phyloP scores from a whole-genome alignment of 2,329 filamentous ascomycete genomes.

The Sclerotiophoma versabilis region DNA sequence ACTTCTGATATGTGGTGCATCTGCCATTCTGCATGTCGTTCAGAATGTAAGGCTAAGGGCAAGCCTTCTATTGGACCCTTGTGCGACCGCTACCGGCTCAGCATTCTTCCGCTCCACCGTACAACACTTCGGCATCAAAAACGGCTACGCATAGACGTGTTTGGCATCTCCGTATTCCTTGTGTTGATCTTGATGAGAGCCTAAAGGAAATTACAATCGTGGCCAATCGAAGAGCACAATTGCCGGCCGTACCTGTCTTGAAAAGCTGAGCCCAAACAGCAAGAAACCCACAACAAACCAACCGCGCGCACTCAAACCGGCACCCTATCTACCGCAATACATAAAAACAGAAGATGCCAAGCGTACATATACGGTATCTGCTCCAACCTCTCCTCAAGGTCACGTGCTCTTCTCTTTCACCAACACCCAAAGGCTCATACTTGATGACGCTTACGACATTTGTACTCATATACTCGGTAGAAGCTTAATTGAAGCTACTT shows the following conservation, averaged over 20 bases:
- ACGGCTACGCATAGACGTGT: neutral
- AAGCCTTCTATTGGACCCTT: conserved; percentile 4
- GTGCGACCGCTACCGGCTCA: neutral
- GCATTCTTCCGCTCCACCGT: conserved; percentile 3
- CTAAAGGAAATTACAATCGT: too few species aligned
- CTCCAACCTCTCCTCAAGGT: neutral
- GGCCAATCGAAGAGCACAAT: too few species aligned
- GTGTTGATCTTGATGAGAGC: neutral
- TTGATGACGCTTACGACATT: too few species aligned
- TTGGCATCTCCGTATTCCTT: neutral
- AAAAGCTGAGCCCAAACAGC: neutral
- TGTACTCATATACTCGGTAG: too few species aligned
- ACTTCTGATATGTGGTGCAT: neutral
- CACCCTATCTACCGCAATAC: neutral
- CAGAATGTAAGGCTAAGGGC: neutral
- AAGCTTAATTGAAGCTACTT: too few species aligned
- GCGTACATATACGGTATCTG: neutral
- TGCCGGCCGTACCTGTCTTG: too few species aligned
- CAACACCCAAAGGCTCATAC: neutral
- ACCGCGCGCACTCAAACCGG: neutral
- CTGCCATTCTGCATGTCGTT: conserved; percentile 3
- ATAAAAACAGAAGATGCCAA: neutral
- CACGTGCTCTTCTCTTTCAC: neutral
- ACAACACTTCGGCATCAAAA: neutral
- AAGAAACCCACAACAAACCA: neutral